Base-by-base conservation (phyloP, 164 flowering plant species). In the Euptelea pleiosperma region DNA sequence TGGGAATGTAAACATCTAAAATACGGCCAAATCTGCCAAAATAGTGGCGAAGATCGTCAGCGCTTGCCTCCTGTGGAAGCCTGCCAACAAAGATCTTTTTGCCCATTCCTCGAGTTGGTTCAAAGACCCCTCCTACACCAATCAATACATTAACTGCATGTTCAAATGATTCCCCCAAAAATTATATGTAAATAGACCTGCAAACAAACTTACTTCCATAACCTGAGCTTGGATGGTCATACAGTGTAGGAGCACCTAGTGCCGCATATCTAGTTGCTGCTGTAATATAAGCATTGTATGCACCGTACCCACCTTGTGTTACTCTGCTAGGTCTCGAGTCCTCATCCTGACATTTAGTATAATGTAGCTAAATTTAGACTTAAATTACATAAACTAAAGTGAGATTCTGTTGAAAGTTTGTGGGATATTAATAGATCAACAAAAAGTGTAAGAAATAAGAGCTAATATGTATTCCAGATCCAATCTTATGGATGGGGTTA, bases 261-360 rank as follows among this genome's bases (percentile, higher is more conserved):
- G 95, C 86, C n/a, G 90, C 99, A 82, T 94, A 94, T 75, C 98
- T 79, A 57, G 99, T 94, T 28, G 99, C 91, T 55, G 95, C 91
- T 61, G 83, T 76, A 34, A 94, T 91, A 68, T 94, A 94, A 49
- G 96, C 91, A 80, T 84, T 83, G 61, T 94, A 94, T 22, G 97
- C 99, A 77, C 99, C 99, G 77, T 90, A 90, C 40, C 99, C 96
- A 69, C 93, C 82, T 33, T 65, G 80, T 31, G 64, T 18, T 66
- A 73, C 63, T 75, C 92, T 84, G 66, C 74, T 76, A 14, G n/a
- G n/a, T 67, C 85, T 77, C 55, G 76, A 75, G 25, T 94, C 96
- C 22, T 88, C 97, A 52, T 91, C 96, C 96, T 94, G 77, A 46
- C 21, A 60, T 19, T n/a, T n/a, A 26, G 43, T 11, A 46, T 21